Percentiles rank a stretch among this genome's conserved stretches.
Conservation (phyloP, 2,329 filamentous ascomycete genomes). For the Didymellaceae sp. region DNA sequence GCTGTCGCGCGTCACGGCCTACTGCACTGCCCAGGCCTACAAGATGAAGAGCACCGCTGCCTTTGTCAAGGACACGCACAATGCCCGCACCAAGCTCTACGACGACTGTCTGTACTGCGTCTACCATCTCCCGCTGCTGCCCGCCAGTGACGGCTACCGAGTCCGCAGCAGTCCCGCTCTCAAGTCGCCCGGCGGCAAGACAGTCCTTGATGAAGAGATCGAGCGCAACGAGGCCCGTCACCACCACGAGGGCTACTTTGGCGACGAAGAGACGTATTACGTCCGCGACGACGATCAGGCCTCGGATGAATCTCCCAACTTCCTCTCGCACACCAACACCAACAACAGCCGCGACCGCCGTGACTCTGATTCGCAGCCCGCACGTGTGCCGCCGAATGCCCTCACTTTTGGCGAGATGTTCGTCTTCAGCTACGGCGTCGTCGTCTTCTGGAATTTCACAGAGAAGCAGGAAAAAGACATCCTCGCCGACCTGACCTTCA, state of each 20-base stretch:
- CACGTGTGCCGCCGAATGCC: conserved; percentile 70
- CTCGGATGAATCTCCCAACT: conserved; percentile 21
- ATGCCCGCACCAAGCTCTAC: conserved; percentile 92
- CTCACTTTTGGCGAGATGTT: conserved; percentile 93
- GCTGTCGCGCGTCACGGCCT: conserved; percentile 88
- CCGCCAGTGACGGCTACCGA: conserved; percentile 84
- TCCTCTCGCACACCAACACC: conserved; percentile 11
- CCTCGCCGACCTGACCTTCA: conserved; percentile 91
- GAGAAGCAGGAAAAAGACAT: conserved; percentile 96
- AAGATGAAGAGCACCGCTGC: conserved; percentile 87
- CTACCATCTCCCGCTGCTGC: conserved; percentile 88
- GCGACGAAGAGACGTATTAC: conserved; percentile 69
- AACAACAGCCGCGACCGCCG: conserved; percentile 20
- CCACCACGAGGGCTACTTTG: conserved; percentile 90
- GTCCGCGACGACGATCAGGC: conserved; percentile 41
- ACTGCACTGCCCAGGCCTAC: conserved; percentile 93
- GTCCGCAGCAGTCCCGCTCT: conserved; percentile 88
- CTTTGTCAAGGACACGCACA: conserved; percentile 86
- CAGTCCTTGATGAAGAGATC: conserved; percentile 91
- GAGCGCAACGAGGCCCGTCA: conserved; percentile 89
- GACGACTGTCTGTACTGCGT: conserved; percentile 97
- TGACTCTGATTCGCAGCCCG: conserved; percentile 34
- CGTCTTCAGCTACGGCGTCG: conserved; percentile 95
- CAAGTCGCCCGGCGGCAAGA: conserved; percentile 92
- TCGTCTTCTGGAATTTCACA: conserved; percentile 98